Evolutionary conservation across 2,329 filamentous ascomycete genomes (phyloP).

Genomic region (Sporothrix luriei): DNA sequence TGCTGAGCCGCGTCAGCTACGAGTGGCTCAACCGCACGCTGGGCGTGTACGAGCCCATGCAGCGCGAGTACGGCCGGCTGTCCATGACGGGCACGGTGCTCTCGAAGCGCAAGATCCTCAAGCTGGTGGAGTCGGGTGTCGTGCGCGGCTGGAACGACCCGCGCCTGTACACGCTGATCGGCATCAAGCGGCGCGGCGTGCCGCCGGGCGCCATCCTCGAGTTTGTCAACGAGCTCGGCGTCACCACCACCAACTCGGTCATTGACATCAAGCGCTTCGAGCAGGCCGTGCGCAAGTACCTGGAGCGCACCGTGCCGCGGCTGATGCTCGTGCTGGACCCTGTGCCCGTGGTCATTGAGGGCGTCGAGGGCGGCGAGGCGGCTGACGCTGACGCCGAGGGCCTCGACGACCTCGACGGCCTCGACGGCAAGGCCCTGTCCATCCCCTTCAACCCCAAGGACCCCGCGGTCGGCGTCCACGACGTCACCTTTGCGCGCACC

Average conservation of each 20-base stretch:
- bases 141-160: slow-evolving; percentile 92
- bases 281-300: slow-evolving; percentile 78
- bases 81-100: slow-evolving; percentile 84
- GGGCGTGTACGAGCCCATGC: slow-evolving; percentile 88
- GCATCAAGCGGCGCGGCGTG: slow-evolving; percentile 78
- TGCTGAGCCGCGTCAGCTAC: slow-evolving; percentile 64
- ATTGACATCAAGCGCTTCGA: slow-evolving; percentile 86
- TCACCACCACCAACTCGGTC: slow-evolving; percentile 77
- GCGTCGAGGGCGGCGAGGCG: slow-evolving; percentile 60
- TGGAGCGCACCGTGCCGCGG: slow-evolving; percentile 84
- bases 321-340: slow-evolving; percentile 90
- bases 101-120: slow-evolving; percentile 81
- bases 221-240: slow-evolving; percentile 89
- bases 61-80: slow-evolving; percentile 73
- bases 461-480: slow-evolving; percentile 64
- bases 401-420: slow-evolving; percentile 36
- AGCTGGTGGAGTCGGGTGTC: slow-evolving; percentile 72
- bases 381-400: slow-evolving; percentile 1
- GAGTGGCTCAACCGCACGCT: slow-evolving; percentile 83
- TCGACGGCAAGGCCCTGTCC: slow-evolving; percentile 62
- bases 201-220: slow-evolving; percentile 86
- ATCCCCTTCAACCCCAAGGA: slow-evolving; percentile 84
- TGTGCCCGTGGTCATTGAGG: slow-evolving; percentile 78
- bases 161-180: slow-evolving; percentile 83
- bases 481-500: slow-evolving; percentile 68